phyloP scores from a whole-genome alignment of 2,329 filamentous ascomycete species.

The Pestalotiopsis sp. region DNA sequence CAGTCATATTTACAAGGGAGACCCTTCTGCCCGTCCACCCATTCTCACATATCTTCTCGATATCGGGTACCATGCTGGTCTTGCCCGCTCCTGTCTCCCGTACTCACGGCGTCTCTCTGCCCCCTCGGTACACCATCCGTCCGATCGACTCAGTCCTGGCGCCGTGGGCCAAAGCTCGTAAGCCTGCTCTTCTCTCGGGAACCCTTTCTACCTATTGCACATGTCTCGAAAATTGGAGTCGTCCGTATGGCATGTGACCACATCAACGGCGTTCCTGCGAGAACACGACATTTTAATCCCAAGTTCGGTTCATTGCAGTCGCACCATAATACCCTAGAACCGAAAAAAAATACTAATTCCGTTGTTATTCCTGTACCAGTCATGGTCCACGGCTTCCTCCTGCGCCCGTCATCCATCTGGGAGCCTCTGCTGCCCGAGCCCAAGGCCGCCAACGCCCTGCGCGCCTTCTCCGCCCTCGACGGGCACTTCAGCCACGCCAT shows the following conservation, averaged over 20 bases:
- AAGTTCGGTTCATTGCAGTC: too few relatives aligned
- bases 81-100: background rate
- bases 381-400: conserved; percentile 11
- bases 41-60: too few relatives aligned
- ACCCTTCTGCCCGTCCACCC: too few relatives aligned
- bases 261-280: too few relatives aligned
- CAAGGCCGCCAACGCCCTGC: conserved; percentile 2
- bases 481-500: conserved; percentile 5
- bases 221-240: too few relatives aligned
- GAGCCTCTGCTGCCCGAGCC: conserved; percentile 5
- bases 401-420: conserved; percentile 13
- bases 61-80: background rate
- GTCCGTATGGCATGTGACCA: too few relatives aligned
- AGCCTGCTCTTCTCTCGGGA: background rate
- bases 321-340: too few relatives aligned
- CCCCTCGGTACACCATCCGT: conserved; percentile 8
- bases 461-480: background rate
- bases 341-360: background rate
- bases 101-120: conserved; percentile 11
- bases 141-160: conserved; percentile 3
- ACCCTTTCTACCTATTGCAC: too few relatives aligned
- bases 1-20: too few relatives aligned
- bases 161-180: conserved; percentile 12
- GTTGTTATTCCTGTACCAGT: background rate
- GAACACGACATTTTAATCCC: too few relatives aligned